Conservation (phyloP, 495 filamentous ascomycete species). For the Penicillium maclennaniae region DNA sequence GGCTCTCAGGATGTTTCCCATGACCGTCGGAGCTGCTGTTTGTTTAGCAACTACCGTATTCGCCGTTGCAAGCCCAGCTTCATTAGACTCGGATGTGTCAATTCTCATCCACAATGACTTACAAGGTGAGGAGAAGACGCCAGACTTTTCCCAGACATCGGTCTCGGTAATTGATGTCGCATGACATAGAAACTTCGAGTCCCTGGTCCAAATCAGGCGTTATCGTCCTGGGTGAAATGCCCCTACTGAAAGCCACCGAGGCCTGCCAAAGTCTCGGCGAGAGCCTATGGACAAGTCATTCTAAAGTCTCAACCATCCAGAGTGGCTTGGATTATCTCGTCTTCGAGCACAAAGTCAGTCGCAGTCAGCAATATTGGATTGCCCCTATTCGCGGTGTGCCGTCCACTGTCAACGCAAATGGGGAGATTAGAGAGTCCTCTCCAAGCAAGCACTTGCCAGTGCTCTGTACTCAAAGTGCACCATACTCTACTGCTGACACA, state of each 20-base stretch:
- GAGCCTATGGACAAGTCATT: slow-evolving; percentile 8
- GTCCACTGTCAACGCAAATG: slow-evolving; percentile 12
- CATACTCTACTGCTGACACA: slow-evolving; percentile 9
- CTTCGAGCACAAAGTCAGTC: slow-evolving; percentile 7
- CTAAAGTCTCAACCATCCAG: neutral
- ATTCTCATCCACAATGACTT: slow-evolving; percentile 26
- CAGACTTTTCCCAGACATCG: neutral
- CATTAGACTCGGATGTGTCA: slow-evolving; percentile 16
- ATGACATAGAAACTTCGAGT: slow-evolving; percentile 12
- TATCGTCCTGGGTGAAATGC: slow-evolving; percentile 16
- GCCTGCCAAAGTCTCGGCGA: slow-evolving; percentile 18
- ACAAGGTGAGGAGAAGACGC: slow-evolving; percentile 4
- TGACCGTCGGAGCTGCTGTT: neutral
- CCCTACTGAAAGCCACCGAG: slow-evolving; percentile 12
- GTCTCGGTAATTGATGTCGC: neutral
- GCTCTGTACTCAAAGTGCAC: slow-evolving; percentile 20
- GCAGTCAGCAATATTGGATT: slow-evolving; percentile 16
- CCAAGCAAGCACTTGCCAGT: slow-evolving; percentile 12
- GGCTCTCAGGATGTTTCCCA: slow-evolving; percentile 1
- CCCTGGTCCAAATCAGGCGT: slow-evolving; percentile 16
- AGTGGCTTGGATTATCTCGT: slow-evolving; percentile 13
- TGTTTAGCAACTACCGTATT: slow-evolving; percentile 4
- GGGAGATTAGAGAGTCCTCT: slow-evolving; percentile 7
- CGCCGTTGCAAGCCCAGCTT: slow-evolving; percentile 11
- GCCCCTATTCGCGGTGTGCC: slow-evolving; percentile 4